phyloP scores from a whole-genome alignment of 2,329 filamentous ascomycete genomes.

The Chrysoporthe puriensis region DNA sequence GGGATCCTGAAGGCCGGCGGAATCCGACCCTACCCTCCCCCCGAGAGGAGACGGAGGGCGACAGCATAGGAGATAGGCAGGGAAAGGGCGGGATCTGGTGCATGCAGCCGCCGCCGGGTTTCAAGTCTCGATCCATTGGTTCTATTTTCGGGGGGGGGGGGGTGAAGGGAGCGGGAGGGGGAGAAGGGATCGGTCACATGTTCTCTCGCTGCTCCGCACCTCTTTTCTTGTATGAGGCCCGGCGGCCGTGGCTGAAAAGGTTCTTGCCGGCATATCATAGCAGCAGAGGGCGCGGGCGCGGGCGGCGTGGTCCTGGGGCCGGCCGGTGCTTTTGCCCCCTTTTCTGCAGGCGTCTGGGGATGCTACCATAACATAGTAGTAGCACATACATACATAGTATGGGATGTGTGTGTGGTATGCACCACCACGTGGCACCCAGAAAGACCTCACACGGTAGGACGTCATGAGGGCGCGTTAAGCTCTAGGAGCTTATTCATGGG shows the following conservation, averaged over 20 bases:
- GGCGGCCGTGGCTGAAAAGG: no score
- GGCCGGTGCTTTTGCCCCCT: background rate
- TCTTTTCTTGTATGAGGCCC: no score
- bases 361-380: no score
- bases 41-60: no score
- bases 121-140: slow-evolving; percentile 4
- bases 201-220: background rate
- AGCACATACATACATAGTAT: no score
- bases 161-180: background rate
- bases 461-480: background rate
- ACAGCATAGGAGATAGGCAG: background rate
- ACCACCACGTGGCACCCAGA: slow-evolving; percentile 11
- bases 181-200: background rate
- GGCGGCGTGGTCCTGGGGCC: no score
- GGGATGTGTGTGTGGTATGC: background rate
- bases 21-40: no score
- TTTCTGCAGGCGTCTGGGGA: no score
- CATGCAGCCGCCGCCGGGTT: background rate
- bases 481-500: slow-evolving; percentile 1
- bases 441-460: background rate
- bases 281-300: no score
- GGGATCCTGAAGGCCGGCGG: no score
- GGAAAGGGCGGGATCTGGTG: background rate
- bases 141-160: slow-evolving; percentile 1
- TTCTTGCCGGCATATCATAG: no score